Evolutionary conservation across 495 filamentous ascomycete genomes (phyloP).

Genomic region (Ramalina intermedia): DNA sequence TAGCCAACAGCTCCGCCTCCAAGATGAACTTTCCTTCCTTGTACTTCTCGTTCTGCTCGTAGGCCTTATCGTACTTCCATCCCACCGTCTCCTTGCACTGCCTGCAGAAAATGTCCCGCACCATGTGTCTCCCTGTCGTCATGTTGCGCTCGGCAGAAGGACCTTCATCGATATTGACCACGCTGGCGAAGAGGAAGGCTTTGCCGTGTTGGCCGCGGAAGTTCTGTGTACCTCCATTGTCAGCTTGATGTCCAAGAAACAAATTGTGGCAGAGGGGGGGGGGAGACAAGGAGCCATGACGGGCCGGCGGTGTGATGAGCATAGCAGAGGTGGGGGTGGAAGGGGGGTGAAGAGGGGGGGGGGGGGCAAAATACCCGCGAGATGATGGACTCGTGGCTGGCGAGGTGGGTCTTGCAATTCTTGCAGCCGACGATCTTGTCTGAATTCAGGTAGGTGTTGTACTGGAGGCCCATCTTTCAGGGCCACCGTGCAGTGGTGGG

Average conservation of each 20-base stretch:
- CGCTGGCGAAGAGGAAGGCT: constrained; percentile 87
- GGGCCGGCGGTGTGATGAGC: neutral
- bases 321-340: constrained; percentile 2
- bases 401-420: constrained; percentile 85
- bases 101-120: constrained; percentile 79
- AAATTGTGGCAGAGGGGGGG: neutral
- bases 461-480: constrained; percentile 68
- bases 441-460: constrained; percentile 89
- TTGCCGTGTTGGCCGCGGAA: constrained; percentile 98
- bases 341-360: constrained; percentile 3
- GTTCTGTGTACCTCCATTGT: constrained; percentile 42
- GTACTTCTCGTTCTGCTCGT: constrained; percentile 83
- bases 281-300: neutral
- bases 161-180: constrained; percentile 74
- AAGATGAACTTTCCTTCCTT: constrained; percentile 98
- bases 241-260: constrained; percentile 1
- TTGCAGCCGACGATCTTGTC: constrained; percentile 91
- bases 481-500: neutral
- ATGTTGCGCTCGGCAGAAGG: constrained; percentile 88
- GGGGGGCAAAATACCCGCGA: constrained; percentile 48
- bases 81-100: constrained; percentile 87
- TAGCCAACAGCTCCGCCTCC: constrained; percentile 79
- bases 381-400: constrained; percentile 90
- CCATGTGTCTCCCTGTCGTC: constrained; percentile 93
- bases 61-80: constrained; percentile 99